phyloP scores from a whole-genome alignment of 176 grass and related monocot genomes.

The Triticum monococcum region DNA sequence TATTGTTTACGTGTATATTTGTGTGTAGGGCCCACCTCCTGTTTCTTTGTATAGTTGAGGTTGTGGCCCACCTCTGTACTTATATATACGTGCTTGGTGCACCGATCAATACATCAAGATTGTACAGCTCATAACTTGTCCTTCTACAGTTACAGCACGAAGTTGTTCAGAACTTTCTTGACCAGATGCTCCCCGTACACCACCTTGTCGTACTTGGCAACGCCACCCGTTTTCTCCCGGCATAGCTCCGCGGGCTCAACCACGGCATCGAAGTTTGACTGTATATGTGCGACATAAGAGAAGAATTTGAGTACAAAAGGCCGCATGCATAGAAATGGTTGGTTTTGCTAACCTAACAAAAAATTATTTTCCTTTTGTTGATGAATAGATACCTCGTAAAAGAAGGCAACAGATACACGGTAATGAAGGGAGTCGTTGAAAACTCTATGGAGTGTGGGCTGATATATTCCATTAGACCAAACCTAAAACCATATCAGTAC shows the following conservation, averaged over 20 bases:
- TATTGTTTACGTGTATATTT: too few species aligned
- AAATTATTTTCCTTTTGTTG: background rate
- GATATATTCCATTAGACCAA: slow-evolving; percentile 85
- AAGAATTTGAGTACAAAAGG: background rate
- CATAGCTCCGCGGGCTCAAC: slow-evolving; percentile 66
- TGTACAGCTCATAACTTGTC: too few species aligned
- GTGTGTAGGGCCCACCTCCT: too few species aligned
- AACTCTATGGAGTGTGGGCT: slow-evolving; percentile 77
- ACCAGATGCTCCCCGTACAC: slow-evolving; percentile 86
- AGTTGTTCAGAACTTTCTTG: slow-evolving; percentile 70
- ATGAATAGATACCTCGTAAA: slow-evolving; percentile 57
- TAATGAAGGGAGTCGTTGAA: slow-evolving; percentile 68
- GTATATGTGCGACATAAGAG: background rate
- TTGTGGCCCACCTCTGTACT: too few species aligned
- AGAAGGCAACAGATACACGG: slow-evolving; percentile 79
- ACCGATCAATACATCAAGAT: too few species aligned
- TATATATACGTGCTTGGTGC: too few species aligned
- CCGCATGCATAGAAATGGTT: background rate
- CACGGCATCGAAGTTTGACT: slow-evolving; percentile 74
- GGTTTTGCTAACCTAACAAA: background rate
- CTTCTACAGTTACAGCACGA: slow-evolving; percentile 8
- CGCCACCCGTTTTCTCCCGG: slow-evolving; percentile 52
- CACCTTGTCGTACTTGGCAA: slow-evolving; percentile 49
- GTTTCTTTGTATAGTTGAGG: too few species aligned
- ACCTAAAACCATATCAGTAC: slow-evolving; percentile 40